Evolutionary conservation across 306 rosid species (phyloP), one percentile per base, ranked within the genome.

Genomic region (Boehmeria nivea): DNA sequence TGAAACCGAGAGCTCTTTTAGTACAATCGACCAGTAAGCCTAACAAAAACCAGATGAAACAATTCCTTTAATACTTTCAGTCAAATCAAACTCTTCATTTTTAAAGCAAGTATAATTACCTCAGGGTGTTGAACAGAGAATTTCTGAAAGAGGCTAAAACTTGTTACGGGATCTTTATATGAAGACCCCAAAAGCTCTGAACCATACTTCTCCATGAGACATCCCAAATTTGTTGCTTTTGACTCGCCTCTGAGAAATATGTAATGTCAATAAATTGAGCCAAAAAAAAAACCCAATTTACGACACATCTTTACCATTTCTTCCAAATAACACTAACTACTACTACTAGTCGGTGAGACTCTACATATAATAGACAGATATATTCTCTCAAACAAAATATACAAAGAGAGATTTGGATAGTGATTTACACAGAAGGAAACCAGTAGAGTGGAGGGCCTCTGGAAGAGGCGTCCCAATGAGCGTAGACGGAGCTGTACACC

Each of bases 361-460:
- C n/a, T n/a, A n/a, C n/a, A n/a, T n/a, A n/a, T n/a, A n/a, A n/a
- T n/a, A n/a, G n/a, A n/a, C n/a, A n/a, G n/a, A n/a, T n/a, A n/a
- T n/a, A n/a, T n/a, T n/a, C n/a, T n/a, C n/a, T n/a, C n/a, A n/a
- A n/a, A n/a, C n/a, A n/a, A n/a, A n/a, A n/a, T n/a, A n/a, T n/a
- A n/a, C n/a, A n/a, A n/a, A n/a, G n/a, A n/a, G n/a, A n/a, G n/a
- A n/a, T n/a, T n/a, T n/a, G n/a, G n/a, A n/a, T n/a, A n/a, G n/a
- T n/a, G n/a, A n/a, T 70, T 61, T 77, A 89, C 95, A 69, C 48
- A 38, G 88, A 81, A 79, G 97, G 95, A 69, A 86, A 83, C 86
- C 88, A 86, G 47, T 86, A 81, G 20, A 40, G 85, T 31, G 95
- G 89, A 12, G 81, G 94, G 45, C 75, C 77, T 44, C 59, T n/a